phyloP scores from a whole-genome alignment of 2,329 filamentous ascomycete genomes.

The Microsporum canis region DNA sequence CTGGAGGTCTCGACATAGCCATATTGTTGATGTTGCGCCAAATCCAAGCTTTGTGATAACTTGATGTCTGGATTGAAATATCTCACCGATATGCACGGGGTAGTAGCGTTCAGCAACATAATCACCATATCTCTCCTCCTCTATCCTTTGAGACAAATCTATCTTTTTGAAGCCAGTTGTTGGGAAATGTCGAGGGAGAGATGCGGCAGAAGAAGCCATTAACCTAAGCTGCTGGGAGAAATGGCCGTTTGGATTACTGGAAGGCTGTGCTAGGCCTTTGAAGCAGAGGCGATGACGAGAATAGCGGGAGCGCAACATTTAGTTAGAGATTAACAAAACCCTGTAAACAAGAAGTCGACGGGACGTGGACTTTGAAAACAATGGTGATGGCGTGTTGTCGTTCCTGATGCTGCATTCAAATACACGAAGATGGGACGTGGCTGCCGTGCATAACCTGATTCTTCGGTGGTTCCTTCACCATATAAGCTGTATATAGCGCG shows the following conservation, averaged over 20 bases:
- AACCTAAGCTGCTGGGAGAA: background rate
- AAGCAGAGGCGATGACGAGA: background rate
- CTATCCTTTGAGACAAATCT: slow-evolving; percentile 6
- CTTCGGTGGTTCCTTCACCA: no score
- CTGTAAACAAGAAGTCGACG: no score
- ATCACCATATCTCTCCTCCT: slow-evolving; percentile 12
- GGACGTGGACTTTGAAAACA: no score
- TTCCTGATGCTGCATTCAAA: no score
- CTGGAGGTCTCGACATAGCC: slow-evolving; percentile 17
- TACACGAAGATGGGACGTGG: no score
- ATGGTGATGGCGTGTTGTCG: no score
- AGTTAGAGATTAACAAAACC: background rate
- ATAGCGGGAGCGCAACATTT: background rate
- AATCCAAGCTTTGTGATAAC: slow-evolving; percentile 18
- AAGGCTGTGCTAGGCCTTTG: background rate
- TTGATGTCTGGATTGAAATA: slow-evolving; percentile 14
- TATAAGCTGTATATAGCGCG: no score
- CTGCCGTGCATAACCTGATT: no score
- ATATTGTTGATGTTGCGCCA: slow-evolving; percentile 18
- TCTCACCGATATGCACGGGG: slow-evolving; percentile 11
- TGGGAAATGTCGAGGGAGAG: background rate
- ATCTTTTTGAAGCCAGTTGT: background rate
- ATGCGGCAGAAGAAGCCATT: background rate
- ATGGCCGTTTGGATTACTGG: background rate
- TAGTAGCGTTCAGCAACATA: slow-evolving; percentile 13